Conservation (phyloP, 2,329 filamentous ascomycete species). For the Elsinoe australis region DNA sequence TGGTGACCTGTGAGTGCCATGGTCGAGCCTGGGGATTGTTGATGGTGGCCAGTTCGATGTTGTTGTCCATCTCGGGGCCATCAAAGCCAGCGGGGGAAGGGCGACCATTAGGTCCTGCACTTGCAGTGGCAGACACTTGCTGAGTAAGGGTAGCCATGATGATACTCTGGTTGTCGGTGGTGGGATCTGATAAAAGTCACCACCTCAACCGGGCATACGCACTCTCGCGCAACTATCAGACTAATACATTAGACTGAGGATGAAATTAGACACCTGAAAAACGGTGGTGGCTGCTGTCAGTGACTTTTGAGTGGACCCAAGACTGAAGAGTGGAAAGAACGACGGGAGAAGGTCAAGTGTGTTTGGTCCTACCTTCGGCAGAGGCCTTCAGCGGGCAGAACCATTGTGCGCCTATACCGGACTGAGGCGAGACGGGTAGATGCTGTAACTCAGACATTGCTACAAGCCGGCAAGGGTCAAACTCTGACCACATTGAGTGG, state of each 20-base stretch:
- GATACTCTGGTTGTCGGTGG: neutral
- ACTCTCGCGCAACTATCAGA: too few relatives aligned
- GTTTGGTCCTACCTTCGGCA: neutral
- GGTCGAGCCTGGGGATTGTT: constrained; percentile 30
- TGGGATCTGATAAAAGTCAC: too few relatives aligned
- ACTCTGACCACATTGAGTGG: neutral
- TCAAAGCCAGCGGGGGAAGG: constrained; percentile 26
- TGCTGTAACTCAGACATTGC: too few relatives aligned
- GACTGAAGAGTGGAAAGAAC: neutral
- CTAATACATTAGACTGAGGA: too few relatives aligned
- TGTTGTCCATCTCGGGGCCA: constrained; percentile 23
- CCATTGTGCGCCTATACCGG: neutral
- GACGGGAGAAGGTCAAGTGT: neutral
- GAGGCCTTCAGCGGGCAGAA: neutral
- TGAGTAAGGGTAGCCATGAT: constrained; percentile 7
- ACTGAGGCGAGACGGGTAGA: neutral
- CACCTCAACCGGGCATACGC: too few relatives aligned
- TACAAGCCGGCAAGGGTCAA: too few relatives aligned
- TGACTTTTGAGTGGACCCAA: too few relatives aligned
- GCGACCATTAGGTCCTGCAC: constrained; percentile 19
- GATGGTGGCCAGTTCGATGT: constrained; percentile 31
- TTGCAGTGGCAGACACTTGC: neutral
- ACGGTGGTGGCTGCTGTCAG: too few relatives aligned
- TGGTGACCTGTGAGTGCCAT: constrained; percentile 27
- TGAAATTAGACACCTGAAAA: too few relatives aligned